phyloP scores from a whole-genome alignment of 2,329 filamentous ascomycete species.

The Pleoardoris graminearum region DNA sequence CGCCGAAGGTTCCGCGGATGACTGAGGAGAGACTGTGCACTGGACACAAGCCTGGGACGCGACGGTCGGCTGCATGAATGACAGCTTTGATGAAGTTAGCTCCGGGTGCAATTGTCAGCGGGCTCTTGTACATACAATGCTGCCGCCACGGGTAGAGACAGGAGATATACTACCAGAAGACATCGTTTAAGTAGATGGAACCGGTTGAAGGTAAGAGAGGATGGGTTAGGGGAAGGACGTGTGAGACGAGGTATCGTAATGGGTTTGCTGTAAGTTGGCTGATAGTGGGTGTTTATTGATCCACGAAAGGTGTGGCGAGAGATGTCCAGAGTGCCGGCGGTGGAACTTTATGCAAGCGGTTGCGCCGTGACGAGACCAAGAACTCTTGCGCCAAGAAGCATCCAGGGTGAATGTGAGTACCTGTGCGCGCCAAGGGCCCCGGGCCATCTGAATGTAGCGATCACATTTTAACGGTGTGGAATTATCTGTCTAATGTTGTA shows the following conservation, averaged over 20 bases:
- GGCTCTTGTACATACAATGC: neutral
- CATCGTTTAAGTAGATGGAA: neutral
- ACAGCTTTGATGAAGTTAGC: neutral
- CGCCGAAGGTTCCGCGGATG: too few relatives aligned
- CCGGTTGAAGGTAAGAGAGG: neutral
- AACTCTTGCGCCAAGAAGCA: neutral
- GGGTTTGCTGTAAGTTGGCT: neutral
- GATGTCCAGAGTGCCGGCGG: neutral
- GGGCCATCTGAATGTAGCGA: too few relatives aligned
- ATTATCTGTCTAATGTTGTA: too few relatives aligned
- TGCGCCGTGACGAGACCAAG: neutral
- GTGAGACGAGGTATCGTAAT: neutral
- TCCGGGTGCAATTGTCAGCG: too few relatives aligned
- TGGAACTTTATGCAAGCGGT: neutral
- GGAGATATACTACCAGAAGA: neutral
- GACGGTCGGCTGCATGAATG: neutral
- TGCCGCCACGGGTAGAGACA: neutral
- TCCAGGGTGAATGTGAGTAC: neutral
- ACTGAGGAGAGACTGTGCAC: neutral
- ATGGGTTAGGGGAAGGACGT: neutral
- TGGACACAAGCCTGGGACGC: neutral
- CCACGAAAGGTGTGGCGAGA: neutral
- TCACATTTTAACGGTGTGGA: too few relatives aligned
- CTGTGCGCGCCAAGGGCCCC: neutral
- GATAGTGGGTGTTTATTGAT: neutral